phyloP scores from a whole-genome alignment of 345 rosid genomes.

The Sonneratia caseolaris region DNA sequence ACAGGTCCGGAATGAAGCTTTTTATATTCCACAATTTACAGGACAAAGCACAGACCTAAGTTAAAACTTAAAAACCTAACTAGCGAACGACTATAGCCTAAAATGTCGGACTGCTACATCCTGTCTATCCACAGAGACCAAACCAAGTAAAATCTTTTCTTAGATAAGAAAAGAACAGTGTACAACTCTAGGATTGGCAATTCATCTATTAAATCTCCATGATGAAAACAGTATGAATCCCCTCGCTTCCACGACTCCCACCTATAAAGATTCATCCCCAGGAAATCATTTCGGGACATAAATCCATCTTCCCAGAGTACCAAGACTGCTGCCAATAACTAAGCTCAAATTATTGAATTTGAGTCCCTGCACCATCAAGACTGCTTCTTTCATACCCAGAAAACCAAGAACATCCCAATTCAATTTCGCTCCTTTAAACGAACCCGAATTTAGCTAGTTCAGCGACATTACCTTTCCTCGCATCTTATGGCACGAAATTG shows the following conservation, averaged over 20 bases:
- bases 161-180: neutral
- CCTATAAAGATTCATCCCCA: neutral
- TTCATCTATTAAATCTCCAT: neutral
- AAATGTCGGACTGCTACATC: neutral
- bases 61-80: neutral
- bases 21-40: neutral
- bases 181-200: neutral
- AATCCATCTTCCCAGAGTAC: neutral
- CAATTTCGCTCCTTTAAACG: neutral
- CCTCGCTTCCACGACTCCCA: neutral
- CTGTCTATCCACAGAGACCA: neutral
- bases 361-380: neutral
- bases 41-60: neutral
- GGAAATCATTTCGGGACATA: neutral
- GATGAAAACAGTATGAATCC: neutral
- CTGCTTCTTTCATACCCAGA: neutral
- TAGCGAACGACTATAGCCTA: neutral
- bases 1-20: neutral
- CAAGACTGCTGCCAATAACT: neutral
- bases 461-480: constrained; percentile 68
- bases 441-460: neutral
- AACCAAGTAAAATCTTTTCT: neutral
- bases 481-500: constrained; percentile 96
- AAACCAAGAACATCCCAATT: constrained; percentile 9
- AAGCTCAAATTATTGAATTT: neutral